These are phyloP conservation scores for Eremothecium coryli DNA, from an alignment of 1,139 yeast species.

Conservation along the genomic window DNA sequence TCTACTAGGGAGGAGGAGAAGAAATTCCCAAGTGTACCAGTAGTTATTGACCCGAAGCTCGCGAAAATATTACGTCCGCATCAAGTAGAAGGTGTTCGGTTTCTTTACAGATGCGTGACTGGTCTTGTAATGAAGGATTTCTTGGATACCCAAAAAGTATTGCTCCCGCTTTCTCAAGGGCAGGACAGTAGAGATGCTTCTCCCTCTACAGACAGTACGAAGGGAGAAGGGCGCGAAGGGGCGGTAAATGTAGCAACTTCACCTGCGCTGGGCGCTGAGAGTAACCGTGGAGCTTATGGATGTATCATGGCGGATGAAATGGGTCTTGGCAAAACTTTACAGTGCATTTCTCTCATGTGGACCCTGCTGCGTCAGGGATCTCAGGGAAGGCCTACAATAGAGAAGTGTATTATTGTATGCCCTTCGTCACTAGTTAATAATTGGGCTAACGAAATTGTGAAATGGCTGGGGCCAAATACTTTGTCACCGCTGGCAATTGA, in stretches of 20 bases:
- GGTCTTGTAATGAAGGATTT: constrained; percentile 51
- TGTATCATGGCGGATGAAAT: constrained; percentile 99
- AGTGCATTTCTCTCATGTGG: constrained; percentile 91
- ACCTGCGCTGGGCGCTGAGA: constrained; percentile 4
- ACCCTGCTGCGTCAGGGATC: constrained; percentile 86
- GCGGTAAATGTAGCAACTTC: constrained; percentile 2
- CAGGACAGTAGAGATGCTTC: background rate
- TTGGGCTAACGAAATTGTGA: constrained; percentile 95
- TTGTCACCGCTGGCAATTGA: constrained; percentile 85
- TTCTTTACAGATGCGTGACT: constrained; percentile 80
- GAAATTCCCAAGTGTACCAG: constrained; percentile 79
- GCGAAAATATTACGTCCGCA: constrained; percentile 87
- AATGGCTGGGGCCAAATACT: constrained; percentile 93
- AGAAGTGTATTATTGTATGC: constrained; percentile 87
- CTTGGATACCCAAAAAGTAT: constrained; percentile 22
- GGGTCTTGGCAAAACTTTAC: constrained; percentile 96
- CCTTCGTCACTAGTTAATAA: constrained; percentile 91
- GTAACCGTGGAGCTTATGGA: constrained; percentile 78
- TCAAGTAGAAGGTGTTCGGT: constrained; percentile 92
- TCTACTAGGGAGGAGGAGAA: constrained; percentile 32
- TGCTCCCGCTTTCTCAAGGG: constrained; percentile 4
- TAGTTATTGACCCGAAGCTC: constrained; percentile 85
- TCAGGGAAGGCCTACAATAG: constrained; percentile 73
- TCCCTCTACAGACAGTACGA: background rate
- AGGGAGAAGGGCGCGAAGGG: constrained; percentile 1